Base-by-base conservation (phyloP, 805 yeast genomes). In the Barnettozyma pratensis region DNA sequence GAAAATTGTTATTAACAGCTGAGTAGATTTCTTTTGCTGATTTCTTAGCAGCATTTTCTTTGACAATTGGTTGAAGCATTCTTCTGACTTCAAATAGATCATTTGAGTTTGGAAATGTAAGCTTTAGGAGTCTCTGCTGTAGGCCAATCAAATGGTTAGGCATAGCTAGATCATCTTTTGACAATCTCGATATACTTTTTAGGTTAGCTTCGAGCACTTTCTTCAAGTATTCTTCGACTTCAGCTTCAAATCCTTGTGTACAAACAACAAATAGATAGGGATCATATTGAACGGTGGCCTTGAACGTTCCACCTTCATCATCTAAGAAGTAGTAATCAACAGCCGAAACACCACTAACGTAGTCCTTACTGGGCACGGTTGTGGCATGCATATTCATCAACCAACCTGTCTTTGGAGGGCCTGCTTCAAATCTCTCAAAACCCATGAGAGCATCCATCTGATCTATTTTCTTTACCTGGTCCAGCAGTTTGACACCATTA, bases 251-350 rank as follows among this genome's bases (percentile, higher is more conserved):
- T 5, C 81, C 80, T 1, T 77, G 77, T n/a, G 77, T 71, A 54
- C 88, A 80, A 3, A 80, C 74, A 9, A 94, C 68, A 45, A 85
- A 78, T 60, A 94, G 87, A 64, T 94, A 94, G 0, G 99, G 99
- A 57, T 88, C 90, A 62, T 79, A 87, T 49, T 77, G 85, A 11
- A 87, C 67, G 1, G 96, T 85, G 4, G 90, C 83, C 63, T 92
- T 94, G 72, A 95, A 94, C 40, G 87, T 81, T 6, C 97, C 99
- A 42, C 99, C 99, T 64, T 91, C 97, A 59, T 88, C 96, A 64
- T 91, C 98, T 7, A 94, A 68, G 58, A 95, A 94, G 63, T 95
- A 95, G 65, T 85, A 90, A 58, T 94, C 97, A 3, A 92, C 97
- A 4, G 92, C 99, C 0, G 97, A 79, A 35, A 78, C 72, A 8